Evolutionary conservation across 768 basidiomycete genomes (phyloP).

Genomic region (Trametes cubensis): DNA sequence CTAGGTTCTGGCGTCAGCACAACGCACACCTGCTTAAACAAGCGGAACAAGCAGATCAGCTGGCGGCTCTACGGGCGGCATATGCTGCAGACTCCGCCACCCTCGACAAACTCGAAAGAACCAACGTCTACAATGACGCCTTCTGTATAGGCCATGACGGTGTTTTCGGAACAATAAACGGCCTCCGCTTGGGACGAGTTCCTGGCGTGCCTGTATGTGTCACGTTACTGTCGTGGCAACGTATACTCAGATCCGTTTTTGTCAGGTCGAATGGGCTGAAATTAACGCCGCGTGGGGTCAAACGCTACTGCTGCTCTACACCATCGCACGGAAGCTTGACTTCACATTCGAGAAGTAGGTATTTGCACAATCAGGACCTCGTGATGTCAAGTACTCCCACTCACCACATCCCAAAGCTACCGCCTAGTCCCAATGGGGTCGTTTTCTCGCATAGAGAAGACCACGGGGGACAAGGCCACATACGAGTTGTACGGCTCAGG

Average conservation of each 20-base stretch:
- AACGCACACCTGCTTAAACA: slow-evolving; percentile 69
- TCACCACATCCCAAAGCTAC: slow-evolving; percentile 56
- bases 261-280: slow-evolving; percentile 94
- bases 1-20: slow-evolving; percentile 81
- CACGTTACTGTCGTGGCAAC: background rate
- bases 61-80: slow-evolving; percentile 73
- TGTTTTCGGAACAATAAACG: slow-evolving; percentile 97
- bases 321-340: slow-evolving; percentile 89
- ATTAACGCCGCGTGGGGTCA: slow-evolving; percentile 99
- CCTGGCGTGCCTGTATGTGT: slow-evolving; percentile 73
- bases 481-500: slow-evolving; percentile 96
- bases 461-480: slow-evolving; percentile 74
- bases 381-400: background rate
- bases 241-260: background rate
- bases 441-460: slow-evolving; percentile 89
- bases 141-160: slow-evolving; percentile 96
- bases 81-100: slow-evolving; percentile 77
- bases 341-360: slow-evolving; percentile 83
- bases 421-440: slow-evolving; percentile 93
- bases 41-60: slow-evolving; percentile 68
- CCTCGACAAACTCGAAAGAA: slow-evolving; percentile 82
- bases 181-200: slow-evolving; percentile 86
- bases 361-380: background rate
- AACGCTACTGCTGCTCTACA: slow-evolving; percentile 87
- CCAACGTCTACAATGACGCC: slow-evolving; percentile 94